These are phyloP conservation scores for Plasmodiophora brassicae DNA, from an alignment of 208 protist genomes.

Conservation along the genomic window DNA sequence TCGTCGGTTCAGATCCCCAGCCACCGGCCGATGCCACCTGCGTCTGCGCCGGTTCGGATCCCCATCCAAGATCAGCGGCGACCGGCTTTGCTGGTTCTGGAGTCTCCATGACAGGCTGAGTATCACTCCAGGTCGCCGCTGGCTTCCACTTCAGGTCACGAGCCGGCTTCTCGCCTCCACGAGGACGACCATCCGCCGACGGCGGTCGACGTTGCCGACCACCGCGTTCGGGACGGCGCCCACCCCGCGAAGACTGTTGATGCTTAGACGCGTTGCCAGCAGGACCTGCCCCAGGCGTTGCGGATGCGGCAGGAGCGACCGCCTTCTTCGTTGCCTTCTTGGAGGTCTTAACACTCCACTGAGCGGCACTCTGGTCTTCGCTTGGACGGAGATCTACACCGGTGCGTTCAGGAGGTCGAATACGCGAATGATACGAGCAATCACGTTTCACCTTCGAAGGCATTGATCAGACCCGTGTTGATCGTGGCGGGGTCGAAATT, in stretches of 20 bases:
- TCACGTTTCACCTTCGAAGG: neutral
- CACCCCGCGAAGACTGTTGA: no score
- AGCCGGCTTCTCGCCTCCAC: neutral
- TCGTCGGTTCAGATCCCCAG: neutral
- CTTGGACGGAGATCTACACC: neutral
- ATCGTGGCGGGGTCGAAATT: neutral
- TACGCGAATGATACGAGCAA: neutral
- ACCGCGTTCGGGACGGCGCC: no score
- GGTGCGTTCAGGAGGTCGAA: no score
- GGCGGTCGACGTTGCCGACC: no score
- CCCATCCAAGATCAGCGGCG: neutral
- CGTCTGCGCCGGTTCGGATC: neutral
- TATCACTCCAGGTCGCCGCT: neutral
- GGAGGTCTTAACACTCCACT: slow-evolving; percentile 7
- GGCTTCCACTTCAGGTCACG: neutral
- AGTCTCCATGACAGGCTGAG: neutral
- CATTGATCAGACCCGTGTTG: neutral
- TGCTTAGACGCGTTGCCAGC: no score
- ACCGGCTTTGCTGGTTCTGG: neutral
- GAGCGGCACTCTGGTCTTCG: neutral
- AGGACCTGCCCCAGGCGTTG: no score
- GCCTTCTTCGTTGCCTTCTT: no score
- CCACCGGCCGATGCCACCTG: neutral
- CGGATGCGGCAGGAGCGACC: no score
- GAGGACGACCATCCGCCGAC: no score